phyloP scores from a whole-genome alignment of 2,329 filamentous ascomycete species.

The Lecanicillium sp. region DNA sequence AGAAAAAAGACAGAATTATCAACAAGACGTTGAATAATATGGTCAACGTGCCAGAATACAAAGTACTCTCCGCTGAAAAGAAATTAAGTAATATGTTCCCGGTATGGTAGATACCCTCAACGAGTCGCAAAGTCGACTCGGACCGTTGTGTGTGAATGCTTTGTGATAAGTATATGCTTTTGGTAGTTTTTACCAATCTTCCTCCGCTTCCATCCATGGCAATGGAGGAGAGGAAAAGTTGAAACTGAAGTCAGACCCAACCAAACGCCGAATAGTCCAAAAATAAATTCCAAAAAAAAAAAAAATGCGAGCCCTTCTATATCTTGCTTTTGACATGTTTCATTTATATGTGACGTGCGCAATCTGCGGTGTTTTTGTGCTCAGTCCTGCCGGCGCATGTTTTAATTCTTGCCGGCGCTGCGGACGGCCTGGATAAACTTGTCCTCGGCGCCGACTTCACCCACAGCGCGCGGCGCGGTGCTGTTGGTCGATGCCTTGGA shows the following conservation, averaged over 20 bases:
- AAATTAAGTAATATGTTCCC: neutral
- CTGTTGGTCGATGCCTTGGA: conserved; percentile 26
- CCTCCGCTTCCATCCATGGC: neutral
- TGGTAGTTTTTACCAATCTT: neutral
- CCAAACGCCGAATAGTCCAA: conserved; percentile 6
- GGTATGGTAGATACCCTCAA: too few species aligned
- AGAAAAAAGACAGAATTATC: too few species aligned
- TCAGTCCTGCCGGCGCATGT: neutral
- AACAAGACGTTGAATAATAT: too few species aligned
- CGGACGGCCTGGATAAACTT: conserved; percentile 37
- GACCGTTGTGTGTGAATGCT: neutral
- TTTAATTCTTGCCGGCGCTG: conserved; percentile 32
- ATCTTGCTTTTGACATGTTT: conserved; percentile 1
- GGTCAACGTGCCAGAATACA: too few species aligned
- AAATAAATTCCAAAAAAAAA: conserved; percentile 9
- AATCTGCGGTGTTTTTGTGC: neutral
- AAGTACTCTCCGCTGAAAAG: too few species aligned
- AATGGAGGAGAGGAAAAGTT: neutral
- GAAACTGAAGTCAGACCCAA: neutral
- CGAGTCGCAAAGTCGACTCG: neutral
- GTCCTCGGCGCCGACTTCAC: conserved; percentile 43
- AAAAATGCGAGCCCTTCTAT: neutral
- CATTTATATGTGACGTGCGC: neutral
- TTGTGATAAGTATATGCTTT: conserved; percentile 1
- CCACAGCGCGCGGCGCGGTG: conserved; percentile 30